phyloP scores from a whole-genome alignment of 768 basidiomycete genomes.

The Kwoniella botswanensis region DNA sequence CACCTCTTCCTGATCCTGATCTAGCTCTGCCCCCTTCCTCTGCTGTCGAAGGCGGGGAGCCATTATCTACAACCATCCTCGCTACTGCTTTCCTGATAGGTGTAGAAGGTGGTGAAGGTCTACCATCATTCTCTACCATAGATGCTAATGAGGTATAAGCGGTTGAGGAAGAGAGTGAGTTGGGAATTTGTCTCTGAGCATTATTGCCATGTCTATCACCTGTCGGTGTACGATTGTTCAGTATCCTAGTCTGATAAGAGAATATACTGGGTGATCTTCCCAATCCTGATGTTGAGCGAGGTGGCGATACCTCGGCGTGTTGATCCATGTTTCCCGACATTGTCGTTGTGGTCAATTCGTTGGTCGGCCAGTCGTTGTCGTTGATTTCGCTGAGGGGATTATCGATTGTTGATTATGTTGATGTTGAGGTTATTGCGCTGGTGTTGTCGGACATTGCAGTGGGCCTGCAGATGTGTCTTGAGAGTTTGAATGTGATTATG shows the following conservation, averaged over 20 bases:
- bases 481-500: background rate
- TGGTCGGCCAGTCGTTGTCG: slow-evolving; percentile 3
- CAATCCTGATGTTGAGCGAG: slow-evolving; percentile 29
- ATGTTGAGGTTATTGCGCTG: slow-evolving; percentile 1
- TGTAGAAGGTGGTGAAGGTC: slow-evolving; percentile 41
- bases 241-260: slow-evolving; percentile 48
- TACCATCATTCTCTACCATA: slow-evolving; percentile 13
- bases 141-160: slow-evolving; percentile 32
- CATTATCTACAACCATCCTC: slow-evolving; percentile 34
- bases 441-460: background rate
- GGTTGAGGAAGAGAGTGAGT: slow-evolving; percentile 23
- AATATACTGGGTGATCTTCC: slow-evolving; percentile 48
- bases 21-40: slow-evolving; percentile 13
- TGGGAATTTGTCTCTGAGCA: slow-evolving; percentile 16
- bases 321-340: slow-evolving; percentile 23
- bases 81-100: slow-evolving; percentile 43
- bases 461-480: background rate
- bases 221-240: slow-evolving; percentile 34
- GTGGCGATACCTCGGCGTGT: slow-evolving; percentile 42
- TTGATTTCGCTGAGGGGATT: background rate
- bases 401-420: slow-evolving; percentile 30
- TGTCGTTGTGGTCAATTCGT: slow-evolving; percentile 7
- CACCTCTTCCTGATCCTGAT: slow-evolving; percentile 22
- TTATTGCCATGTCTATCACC: slow-evolving; percentile 10
- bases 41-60: slow-evolving; percentile 1